A percentile compares a stretch with the other conserved stretches of the same genome.
Evolutionary conservation across 2,329 filamentous ascomycete genomes (phyloP).

Genomic region (Chrysoporthe deuterocubensis): DNA sequence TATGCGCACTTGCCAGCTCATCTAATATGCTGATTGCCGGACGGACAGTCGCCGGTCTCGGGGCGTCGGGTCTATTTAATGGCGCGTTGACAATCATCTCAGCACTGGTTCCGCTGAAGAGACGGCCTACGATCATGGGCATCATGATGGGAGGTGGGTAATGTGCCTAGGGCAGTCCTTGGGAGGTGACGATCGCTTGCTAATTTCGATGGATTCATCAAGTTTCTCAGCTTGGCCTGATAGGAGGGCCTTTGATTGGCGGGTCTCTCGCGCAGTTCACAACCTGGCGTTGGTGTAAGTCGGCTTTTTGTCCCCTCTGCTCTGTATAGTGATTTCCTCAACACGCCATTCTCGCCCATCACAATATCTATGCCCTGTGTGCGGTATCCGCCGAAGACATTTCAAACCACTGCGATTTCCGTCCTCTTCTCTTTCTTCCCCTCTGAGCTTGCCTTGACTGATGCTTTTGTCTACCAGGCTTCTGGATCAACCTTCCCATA

Average conservation of each 20-base stretch:
- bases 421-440: too few species aligned
- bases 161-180: not conserved
- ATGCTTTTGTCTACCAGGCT: too few species aligned
- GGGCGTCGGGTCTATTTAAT: constrained; percentile 22
- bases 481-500: too few species aligned
- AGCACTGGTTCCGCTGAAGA: constrained; percentile 41
- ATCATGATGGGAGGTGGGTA: constrained; percentile 30
- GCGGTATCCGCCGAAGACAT: too few species aligned
- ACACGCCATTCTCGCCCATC: too few species aligned
- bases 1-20: constrained; percentile 34
- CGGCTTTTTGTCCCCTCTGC: too few species aligned
- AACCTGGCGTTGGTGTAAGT: constrained; percentile 38
- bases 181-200: not conserved
- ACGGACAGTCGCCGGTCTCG: constrained; percentile 22
- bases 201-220: not conserved
- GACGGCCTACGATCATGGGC: constrained; percentile 40
- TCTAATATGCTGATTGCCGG: constrained; percentile 24
- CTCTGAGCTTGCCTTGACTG: too few species aligned
- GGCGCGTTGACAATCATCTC: constrained; percentile 40
- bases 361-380: too few species aligned
- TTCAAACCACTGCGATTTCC: too few species aligned
- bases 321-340: too few species aligned
- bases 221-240: constrained; percentile 41
- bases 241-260: constrained; percentile 32
- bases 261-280: constrained; percentile 31